These are phyloP conservation scores for Furcasterigmium sp. DNA, from an alignment of 2,329 filamentous ascomycete species.

Conservation along the genomic window DNA sequence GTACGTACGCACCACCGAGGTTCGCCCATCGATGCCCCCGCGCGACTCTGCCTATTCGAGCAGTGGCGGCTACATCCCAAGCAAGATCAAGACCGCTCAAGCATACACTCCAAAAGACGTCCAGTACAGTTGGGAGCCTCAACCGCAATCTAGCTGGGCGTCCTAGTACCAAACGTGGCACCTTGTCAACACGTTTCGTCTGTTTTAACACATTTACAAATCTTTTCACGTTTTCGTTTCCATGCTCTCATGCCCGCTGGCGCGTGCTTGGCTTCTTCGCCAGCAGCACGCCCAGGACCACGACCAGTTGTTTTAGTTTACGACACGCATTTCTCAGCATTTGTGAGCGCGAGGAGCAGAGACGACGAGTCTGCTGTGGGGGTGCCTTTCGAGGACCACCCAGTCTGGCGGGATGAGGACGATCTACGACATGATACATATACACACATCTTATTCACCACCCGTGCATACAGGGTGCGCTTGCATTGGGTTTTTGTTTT, in stretches of 20 bases:
- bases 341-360: not conserved
- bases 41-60: conserved; percentile 24
- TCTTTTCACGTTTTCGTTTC: conserved; percentile 2
- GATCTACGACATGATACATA: conserved; percentile 13
- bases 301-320: conserved; percentile 11
- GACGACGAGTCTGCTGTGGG: not conserved
- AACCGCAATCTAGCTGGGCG: conserved; percentile 10
- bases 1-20: conserved; percentile 17
- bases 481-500: conserved; percentile 3
- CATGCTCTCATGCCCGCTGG: not conserved
- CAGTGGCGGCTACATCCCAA: conserved; percentile 15
- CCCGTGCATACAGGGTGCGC: conserved; percentile 11
- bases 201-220: not conserved
- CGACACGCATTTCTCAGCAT: conserved; percentile 3
- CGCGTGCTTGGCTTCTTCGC: conserved; percentile 3
- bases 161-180: not conserved
- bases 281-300: conserved; percentile 12
- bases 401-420: conserved; percentile 2
- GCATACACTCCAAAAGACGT: conserved; percentile 22
- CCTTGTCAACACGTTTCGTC: not conserved
- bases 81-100: conserved; percentile 29
- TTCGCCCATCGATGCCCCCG: conserved; percentile 21
- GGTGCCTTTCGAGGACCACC: not conserved
- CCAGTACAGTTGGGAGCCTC: conserved; percentile 24
- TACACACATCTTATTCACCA: conserved; percentile 5